Evolutionary conservation across 176 grass and related monocot genomes (phyloP).

Genomic region (Oryza officinalis): DNA sequence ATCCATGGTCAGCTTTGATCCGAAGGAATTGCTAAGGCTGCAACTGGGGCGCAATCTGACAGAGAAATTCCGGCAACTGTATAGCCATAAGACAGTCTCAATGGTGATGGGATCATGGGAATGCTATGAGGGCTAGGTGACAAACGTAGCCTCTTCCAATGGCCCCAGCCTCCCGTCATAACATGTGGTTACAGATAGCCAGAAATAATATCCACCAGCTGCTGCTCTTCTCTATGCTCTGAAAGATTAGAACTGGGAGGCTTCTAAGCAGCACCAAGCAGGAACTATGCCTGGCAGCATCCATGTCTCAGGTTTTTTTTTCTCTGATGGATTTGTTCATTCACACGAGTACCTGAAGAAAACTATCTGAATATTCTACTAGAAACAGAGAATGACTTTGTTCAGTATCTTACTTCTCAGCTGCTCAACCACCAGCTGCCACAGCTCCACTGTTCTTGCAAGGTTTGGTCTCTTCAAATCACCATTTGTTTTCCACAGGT

Average conservation of each 20-base stretch:
- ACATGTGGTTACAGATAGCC: conserved; percentile 19
- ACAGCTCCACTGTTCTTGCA: conserved; percentile 38
- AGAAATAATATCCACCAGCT: conserved; percentile 32
- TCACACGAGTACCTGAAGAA: neutral
- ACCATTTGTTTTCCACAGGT: neutral
- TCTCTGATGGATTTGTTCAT: neutral
- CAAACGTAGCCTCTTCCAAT: conserved; percentile 12
- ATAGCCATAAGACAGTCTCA: neutral
- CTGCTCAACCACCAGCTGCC: conserved; percentile 15
- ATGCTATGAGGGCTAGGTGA: conserved; percentile 19
- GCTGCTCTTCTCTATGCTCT: conserved; percentile 9
- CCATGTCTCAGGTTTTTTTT: conserved; percentile 32
- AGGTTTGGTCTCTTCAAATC: conserved; percentile 11
- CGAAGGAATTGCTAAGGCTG: neutral
- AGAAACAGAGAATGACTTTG: conserved; percentile 1
- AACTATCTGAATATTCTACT: neutral
- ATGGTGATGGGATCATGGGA: conserved; percentile 3
- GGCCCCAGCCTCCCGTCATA: neutral
- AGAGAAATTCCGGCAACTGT: no score
- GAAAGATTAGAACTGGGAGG: conserved; percentile 39
- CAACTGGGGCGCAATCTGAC: neutral
- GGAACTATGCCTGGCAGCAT: conserved; percentile 55
- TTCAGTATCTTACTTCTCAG: conserved; percentile 6
- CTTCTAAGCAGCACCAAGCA: conserved; percentile 27
- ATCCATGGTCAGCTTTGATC: neutral